Evolutionary conservation across 2,329 filamentous ascomycete genomes (phyloP).

Genomic region (Zalaria obscura): DNA sequence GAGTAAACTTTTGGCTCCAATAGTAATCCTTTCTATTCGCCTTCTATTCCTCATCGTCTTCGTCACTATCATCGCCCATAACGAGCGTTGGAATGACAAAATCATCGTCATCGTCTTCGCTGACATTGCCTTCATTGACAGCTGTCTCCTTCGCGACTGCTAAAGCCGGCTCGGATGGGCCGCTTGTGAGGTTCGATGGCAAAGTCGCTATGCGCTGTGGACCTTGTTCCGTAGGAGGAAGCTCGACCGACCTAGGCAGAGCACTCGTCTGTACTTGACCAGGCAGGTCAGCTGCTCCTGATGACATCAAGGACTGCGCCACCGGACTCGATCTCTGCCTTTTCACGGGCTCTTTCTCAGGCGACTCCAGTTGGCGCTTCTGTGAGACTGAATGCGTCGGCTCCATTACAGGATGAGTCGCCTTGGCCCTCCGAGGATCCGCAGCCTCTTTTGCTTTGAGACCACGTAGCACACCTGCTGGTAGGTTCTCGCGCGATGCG

Average conservation of each 20-base stretch:
- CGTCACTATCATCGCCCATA: slow-evolving; percentile 16
- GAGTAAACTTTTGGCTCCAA: background rate
- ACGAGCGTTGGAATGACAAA: slow-evolving; percentile 21
- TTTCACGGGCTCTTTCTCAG: background rate
- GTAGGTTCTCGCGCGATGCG: background rate
- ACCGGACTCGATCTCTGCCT: background rate
- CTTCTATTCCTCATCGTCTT: slow-evolving; percentile 12
- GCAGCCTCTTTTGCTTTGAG: slow-evolving; percentile 2
- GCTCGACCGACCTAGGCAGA: too few relatives aligned
- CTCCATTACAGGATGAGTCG: too few relatives aligned
- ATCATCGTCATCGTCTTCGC: slow-evolving; percentile 17
- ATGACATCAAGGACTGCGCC: background rate
- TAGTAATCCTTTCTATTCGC: background rate
- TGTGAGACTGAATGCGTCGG: background rate
- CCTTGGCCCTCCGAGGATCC: too few relatives aligned
- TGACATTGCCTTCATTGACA: background rate
- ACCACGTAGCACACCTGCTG: slow-evolving; percentile 4
- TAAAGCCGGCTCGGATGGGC: background rate
- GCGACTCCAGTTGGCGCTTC: background rate
- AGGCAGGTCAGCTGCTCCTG: slow-evolving; percentile 1
- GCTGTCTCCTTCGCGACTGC: background rate
- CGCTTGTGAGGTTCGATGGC: slow-evolving; percentile 5
- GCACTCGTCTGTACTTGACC: slow-evolving; percentile 3
- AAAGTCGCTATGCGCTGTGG: slow-evolving; percentile 1
- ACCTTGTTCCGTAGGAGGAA: slow-evolving; percentile 1